phyloP scores from a whole-genome alignment of 805 yeast genomes.

The Vanderwaltozyma verrucispora region DNA sequence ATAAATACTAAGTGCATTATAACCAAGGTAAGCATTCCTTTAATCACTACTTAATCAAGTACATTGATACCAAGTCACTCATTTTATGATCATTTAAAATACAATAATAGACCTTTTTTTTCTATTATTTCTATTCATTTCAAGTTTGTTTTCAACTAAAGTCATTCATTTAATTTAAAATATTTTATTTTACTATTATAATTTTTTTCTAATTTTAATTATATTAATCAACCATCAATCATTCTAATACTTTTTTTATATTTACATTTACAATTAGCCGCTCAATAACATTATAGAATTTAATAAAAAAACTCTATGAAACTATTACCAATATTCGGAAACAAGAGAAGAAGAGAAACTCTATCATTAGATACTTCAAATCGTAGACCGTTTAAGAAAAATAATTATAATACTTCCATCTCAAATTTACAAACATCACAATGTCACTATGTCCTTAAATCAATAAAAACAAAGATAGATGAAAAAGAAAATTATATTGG shows the following conservation, averaged over 20 bases:
- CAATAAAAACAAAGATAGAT: background rate
- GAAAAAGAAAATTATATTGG: background rate
- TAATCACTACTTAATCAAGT: background rate
- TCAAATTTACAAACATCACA: background rate
- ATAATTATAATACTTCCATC: conserved; percentile 2
- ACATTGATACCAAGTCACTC: background rate
- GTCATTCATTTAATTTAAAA: background rate
- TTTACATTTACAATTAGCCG: background rate
- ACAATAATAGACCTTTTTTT: background rate
- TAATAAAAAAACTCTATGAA: conserved; percentile 3
- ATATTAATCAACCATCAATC: background rate
- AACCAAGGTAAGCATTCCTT: too few species aligned
- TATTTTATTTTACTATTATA: background rate
- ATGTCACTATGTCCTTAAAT: too few species aligned
- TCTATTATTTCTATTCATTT: background rate
- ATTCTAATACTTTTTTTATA: background rate
- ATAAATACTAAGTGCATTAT: too few species aligned
- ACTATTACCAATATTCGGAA: conserved; percentile 3
- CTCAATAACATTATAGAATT: too few species aligned
- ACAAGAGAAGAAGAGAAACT: conserved; percentile 13
- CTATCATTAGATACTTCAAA: conserved; percentile 5
- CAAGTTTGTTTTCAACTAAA: background rate
- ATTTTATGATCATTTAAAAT: background rate
- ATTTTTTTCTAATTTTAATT: background rate
- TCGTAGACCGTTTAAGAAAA: conserved; percentile 7